These are phyloP conservation scores for Apiotrichum gamsii DNA, from an alignment of 1,284 basidiomycete genomes.

Conservation along the genomic window DNA sequence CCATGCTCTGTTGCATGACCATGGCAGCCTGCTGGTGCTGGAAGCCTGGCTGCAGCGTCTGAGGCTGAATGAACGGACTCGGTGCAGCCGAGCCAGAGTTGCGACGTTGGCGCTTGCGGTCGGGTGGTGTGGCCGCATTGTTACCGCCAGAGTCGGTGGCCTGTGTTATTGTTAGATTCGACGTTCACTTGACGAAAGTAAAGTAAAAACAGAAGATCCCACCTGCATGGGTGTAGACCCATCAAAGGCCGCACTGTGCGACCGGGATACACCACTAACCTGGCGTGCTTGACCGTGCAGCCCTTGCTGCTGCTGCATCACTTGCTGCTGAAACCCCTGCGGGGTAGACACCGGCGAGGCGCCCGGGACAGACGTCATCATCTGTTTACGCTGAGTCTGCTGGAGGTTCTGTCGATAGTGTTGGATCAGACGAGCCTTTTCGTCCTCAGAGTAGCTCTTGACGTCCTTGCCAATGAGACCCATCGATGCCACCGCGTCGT, in stretches of 20 bases:
- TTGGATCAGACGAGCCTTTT: conserved; percentile 24
- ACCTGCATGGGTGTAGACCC: conserved; percentile 23
- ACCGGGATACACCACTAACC: conserved; percentile 17
- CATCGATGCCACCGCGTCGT: conserved; percentile 22
- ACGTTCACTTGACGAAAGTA: too few relatives aligned
- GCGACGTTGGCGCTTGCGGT: conserved; percentile 34
- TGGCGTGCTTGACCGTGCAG: conserved; percentile 16
- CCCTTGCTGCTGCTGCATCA: conserved; percentile 8
- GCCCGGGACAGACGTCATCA: conserved; percentile 8
- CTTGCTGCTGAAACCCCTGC: conserved; percentile 12
- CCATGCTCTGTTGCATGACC: conserved; percentile 11
- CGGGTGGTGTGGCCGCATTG: conserved; percentile 27
- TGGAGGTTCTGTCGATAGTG: not conserved
- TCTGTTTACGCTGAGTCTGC: conserved; percentile 10
- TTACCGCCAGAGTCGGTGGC: too few relatives aligned
- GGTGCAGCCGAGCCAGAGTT: conserved; percentile 37
- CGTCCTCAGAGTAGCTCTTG: conserved; percentile 27
- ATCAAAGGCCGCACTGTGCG: conserved; percentile 15
- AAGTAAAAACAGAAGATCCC: not conserved
- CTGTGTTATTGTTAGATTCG: too few relatives aligned
- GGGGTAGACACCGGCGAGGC: conserved; percentile 12
- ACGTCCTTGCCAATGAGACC: conserved; percentile 33
- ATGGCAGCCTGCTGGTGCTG: conserved; percentile 7
- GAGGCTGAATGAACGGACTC: conserved; percentile 26
- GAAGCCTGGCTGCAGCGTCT: conserved; percentile 16